These are phyloP conservation scores for Colletotrichum plurivorum DNA, from an alignment of 2,329 filamentous ascomycete species.

Conservation along the genomic window DNA sequence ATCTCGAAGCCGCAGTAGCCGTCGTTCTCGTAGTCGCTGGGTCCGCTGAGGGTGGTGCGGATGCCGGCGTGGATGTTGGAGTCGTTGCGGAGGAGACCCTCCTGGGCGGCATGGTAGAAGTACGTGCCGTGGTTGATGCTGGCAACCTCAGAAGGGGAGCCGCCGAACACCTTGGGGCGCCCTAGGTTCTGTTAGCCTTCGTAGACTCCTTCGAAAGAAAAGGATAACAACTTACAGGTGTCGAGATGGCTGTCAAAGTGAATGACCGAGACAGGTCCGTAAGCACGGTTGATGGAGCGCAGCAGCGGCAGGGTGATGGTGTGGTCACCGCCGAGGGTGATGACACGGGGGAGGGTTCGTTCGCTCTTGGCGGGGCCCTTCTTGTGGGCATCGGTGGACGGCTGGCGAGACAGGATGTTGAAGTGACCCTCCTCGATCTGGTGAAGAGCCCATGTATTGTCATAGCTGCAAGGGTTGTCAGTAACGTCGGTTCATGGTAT, in stretches of 20 bases:
- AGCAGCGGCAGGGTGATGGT: conserved; percentile 74
- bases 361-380: conserved; percentile 78
- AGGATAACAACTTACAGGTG: conserved; percentile 65
- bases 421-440: conserved; percentile 92
- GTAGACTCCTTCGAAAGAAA: conserved; percentile 34
- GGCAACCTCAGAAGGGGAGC: conserved; percentile 81
- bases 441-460: conserved; percentile 84
- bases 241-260: conserved; percentile 77
- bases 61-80: conserved; percentile 91
- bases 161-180: conserved; percentile 90
- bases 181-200: conserved; percentile 64
- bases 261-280: conserved; percentile 73
- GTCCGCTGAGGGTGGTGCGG: conserved; percentile 83
- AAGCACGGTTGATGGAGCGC: conserved; percentile 72
- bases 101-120: conserved; percentile 86
- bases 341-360: conserved; percentile 83
- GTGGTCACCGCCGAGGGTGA: conserved; percentile 79
- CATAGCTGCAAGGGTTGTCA: conserved; percentile 69
- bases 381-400: conserved; percentile 77
- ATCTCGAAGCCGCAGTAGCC: conserved; percentile 89
- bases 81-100: conserved; percentile 85
- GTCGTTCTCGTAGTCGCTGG: conserved; percentile 87
- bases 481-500: neutral
- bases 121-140: conserved; percentile 90
- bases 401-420: conserved; percentile 78